Evolutionary conservation across 768 basidiomycete genomes (phyloP).

Genomic region (Leucogyrophana mollusca): DNA sequence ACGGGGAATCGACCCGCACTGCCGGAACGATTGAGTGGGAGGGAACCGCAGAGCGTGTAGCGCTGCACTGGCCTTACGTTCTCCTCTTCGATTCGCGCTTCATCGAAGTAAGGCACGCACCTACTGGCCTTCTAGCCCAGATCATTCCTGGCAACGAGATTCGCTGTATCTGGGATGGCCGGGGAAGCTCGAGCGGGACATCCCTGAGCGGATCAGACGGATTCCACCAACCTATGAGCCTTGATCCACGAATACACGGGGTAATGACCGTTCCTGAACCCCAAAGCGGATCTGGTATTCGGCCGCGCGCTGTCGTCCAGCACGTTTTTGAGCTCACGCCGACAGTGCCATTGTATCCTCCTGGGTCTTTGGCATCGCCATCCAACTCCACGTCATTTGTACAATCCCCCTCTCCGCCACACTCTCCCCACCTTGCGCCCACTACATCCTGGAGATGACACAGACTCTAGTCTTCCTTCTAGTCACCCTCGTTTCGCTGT

Average conservation of each 20-base stretch:
- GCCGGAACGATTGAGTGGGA: slow-evolving; percentile 90
- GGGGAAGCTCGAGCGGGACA: slow-evolving; percentile 36
- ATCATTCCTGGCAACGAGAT: slow-evolving; percentile 82
- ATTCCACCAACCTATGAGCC: slow-evolving; percentile 43
- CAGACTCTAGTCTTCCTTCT: neutral
- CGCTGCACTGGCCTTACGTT: slow-evolving; percentile 86
- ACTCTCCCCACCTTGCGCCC: slow-evolving; percentile 47
- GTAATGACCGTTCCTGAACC: slow-evolving; percentile 67
- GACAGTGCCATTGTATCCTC: slow-evolving; percentile 36
- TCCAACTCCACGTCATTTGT: slow-evolving; percentile 52
- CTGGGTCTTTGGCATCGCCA: slow-evolving; percentile 52
- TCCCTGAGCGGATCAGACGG: slow-evolving; percentile 31
- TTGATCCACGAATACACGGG: slow-evolving; percentile 84
- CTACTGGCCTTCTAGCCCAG: slow-evolving; percentile 76
- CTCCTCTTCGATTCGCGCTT: slow-evolving; percentile 87
- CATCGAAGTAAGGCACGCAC: slow-evolving; percentile 86
- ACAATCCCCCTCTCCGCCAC: slow-evolving; percentile 51
- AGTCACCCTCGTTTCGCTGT: neutral
- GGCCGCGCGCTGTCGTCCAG: slow-evolving; percentile 57
- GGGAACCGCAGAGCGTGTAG: slow-evolving; percentile 84
- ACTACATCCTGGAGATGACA: slow-evolving; percentile 21
- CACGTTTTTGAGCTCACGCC: slow-evolving; percentile 75
- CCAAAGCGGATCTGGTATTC: slow-evolving; percentile 35
- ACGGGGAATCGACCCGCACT: slow-evolving; percentile 79
- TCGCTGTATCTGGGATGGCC: slow-evolving; percentile 89